Base-by-base conservation (phyloP, 768 basidiomycete species). In the Tricholoma sp. region DNA sequence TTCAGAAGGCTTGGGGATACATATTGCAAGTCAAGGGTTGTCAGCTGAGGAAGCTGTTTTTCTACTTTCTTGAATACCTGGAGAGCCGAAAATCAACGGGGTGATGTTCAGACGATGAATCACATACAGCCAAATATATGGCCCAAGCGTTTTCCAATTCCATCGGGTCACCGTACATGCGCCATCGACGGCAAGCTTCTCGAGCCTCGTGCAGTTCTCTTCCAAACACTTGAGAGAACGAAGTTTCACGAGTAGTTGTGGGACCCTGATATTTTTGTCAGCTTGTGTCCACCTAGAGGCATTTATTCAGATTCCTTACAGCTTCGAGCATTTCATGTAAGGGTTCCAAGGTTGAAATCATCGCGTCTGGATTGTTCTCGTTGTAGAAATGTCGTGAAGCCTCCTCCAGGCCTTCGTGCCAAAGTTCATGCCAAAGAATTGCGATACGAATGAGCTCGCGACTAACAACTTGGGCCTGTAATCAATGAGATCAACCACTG, bases 141-240 rank as follows among this genome's bases (percentile, higher is more conserved):
- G 98, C 97, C 97, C 97, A 99, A 31, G 97, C 97, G 66, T 90
- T 92, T 68, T 98, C 97, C 49, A 99, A 75, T 67, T 98, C 94
- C 51, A 83, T 85, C 55, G 84, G 81, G 67, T 99, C 95, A 22
- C 90, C 91, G 66, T 90, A 91, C 18, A 82, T 80, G 41, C 88
- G 86, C 76, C 89, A 99, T 51, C 91, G 82, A 51, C 86, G 82
- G 63, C 92, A 93, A 32, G 93, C 92, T 66, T 95, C 94, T 41
- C 94, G 84, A 11, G 97, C 97, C 65, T 96, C 94, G 27, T 84
- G 85, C 22, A 99, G 78, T 65, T 98, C 96, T 56, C 93, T 82
- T 1, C 94, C 94, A 63, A 96, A 98, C 5, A 88, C 88, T 71
- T 98, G 96, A 4, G 85, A 83, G 71, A 99, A 99, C 0, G 95